phyloP scores from a whole-genome alignment of 78 protist species.

The Dictyostelium capitatum region DNA sequence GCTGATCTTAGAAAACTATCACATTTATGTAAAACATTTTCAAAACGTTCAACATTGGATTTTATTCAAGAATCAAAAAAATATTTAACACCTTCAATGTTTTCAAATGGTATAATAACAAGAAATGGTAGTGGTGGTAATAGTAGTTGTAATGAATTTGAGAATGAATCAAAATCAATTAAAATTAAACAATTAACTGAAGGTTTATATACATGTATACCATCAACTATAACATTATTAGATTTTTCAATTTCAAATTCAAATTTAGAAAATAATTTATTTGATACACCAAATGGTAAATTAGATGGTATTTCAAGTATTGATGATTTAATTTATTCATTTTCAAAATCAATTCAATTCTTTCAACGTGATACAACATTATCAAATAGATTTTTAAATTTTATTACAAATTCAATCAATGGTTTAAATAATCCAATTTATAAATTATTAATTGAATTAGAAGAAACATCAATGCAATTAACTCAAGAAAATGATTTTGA shows the following conservation, averaged over 20 bases:
- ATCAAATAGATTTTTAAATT: conserved; percentile 13
- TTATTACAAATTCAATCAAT: neutral
- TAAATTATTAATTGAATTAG: conserved; percentile 31
- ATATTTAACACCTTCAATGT: conserved; percentile 3
- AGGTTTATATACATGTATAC: conserved; percentile 35
- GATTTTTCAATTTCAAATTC: conserved; percentile 9
- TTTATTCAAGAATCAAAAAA: conserved; percentile 36
- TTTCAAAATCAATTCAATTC: conserved; percentile 22
- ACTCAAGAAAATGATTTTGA: neutral
- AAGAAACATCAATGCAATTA: neutral
- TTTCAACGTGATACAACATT: neutral
- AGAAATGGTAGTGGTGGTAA: neutral
- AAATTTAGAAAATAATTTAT: neutral
- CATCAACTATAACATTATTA: conserved; percentile 12
- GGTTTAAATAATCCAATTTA: conserved; percentile 13
- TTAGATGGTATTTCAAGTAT: neutral
- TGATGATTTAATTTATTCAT: neutral
- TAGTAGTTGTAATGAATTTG: too few relatives aligned
- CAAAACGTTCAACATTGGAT: neutral
- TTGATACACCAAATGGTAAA: neutral
- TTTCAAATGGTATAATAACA: conserved; percentile 31
- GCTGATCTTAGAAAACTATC: neutral
- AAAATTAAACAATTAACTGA: neutral
- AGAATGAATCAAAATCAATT: neutral
- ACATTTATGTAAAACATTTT: conserved; percentile 17